These are phyloP conservation scores for Xylaria sp. DNA, from an alignment of 2,329 filamentous ascomycete genomes.

Conservation along the genomic window DNA sequence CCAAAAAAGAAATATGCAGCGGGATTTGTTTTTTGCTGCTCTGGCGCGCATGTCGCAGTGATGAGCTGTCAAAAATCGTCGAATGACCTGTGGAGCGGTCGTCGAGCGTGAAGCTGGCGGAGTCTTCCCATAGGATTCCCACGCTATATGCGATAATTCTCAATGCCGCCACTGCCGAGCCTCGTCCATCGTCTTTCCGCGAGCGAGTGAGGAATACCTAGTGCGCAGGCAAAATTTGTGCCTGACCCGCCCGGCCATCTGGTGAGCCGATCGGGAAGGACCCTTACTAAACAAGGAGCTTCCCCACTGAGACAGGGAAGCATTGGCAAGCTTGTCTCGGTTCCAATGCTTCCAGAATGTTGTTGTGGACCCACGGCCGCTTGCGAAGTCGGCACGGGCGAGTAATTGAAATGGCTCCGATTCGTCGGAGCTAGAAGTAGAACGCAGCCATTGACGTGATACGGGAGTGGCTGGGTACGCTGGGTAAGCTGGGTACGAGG, in stretches of 20 bases:
- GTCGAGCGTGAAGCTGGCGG: not conserved
- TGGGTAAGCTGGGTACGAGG: not conserved
- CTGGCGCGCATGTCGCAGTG: not conserved
- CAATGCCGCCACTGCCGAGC: not conserved
- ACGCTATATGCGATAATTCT: not conserved
- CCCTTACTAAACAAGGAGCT: not conserved
- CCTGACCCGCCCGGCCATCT: not conserved
- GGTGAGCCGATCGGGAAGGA: not conserved
- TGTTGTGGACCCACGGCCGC: conserved; percentile 14
- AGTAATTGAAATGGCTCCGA: conserved; percentile 16
- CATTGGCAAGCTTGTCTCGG: conserved; percentile 8
- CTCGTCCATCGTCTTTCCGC: not conserved
- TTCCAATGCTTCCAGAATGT: conserved; percentile 15
- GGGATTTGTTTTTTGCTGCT: not conserved
- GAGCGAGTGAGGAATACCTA: too few species aligned
- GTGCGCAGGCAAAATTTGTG: not conserved
- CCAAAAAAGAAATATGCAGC: too few species aligned
- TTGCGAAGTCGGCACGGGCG: conserved; percentile 25
- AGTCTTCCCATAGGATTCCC: not conserved
- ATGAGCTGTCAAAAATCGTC: not conserved
- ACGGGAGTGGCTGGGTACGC: conserved; percentile 14
- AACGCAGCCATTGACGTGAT: conserved; percentile 10
- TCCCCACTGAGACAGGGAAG: conserved; percentile 7
- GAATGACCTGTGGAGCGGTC: not conserved
- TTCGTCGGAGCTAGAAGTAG: conserved; percentile 12